Conservation (phyloP, 169 alveolate genomes). For the Eimeria praecox region DNA sequence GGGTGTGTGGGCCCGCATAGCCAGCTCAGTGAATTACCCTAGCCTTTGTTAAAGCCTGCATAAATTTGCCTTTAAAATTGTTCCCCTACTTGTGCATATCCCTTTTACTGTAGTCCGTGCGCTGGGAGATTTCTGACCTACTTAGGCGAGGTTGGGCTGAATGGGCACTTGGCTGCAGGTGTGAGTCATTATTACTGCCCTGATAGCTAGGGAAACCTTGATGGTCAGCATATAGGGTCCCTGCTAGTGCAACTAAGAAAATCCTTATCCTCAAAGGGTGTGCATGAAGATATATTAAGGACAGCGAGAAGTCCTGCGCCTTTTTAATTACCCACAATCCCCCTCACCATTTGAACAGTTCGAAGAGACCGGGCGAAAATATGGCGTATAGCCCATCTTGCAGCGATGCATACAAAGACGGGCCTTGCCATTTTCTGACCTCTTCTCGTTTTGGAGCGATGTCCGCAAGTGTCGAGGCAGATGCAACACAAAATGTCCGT, state of each 20-base stretch:
- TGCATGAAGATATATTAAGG: neutral
- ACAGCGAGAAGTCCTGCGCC: slow-evolving; percentile 15
- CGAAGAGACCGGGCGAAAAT: neutral
- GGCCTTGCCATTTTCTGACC: neutral
- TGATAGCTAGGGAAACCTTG: neutral
- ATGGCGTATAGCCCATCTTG: slow-evolving; percentile 48
- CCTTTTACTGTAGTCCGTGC: neutral
- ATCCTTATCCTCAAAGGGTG: neutral
- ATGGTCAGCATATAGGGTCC: neutral
- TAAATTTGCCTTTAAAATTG: neutral
- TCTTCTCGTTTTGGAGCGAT: slow-evolving; percentile 58
- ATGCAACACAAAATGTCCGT: slow-evolving; percentile 2
- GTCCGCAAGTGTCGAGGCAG: slow-evolving; percentile 75
- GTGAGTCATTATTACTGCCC: neutral
- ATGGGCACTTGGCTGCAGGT: neutral
- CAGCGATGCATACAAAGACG: slow-evolving; percentile 22
- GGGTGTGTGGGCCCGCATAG: slow-evolving; percentile 19
- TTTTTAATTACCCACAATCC: neutral
- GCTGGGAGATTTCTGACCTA: neutral
- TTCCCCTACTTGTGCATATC: neutral
- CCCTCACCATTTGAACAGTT: neutral
- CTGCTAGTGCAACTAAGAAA: neutral
- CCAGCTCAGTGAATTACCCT: neutral
- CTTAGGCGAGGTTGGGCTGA: neutral
- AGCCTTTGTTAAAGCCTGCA: slow-evolving; percentile 14